phyloP scores from a whole-genome alignment of 352 stramenopile genomes.

The Halophytophthora batemanensis region DNA sequence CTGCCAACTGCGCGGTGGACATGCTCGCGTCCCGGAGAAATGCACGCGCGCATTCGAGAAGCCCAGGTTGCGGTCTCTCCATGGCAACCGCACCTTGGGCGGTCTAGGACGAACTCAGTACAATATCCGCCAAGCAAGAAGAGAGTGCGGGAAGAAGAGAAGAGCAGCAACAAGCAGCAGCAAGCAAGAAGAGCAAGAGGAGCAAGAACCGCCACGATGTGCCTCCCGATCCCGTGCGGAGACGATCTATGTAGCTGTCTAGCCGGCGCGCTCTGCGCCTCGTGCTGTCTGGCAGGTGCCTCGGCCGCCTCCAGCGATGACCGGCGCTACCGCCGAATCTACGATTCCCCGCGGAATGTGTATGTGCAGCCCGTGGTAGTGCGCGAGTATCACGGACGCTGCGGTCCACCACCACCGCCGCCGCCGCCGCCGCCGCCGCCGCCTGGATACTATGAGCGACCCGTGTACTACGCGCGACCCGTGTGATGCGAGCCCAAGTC shows the following conservation, averaged over 20 bases:
- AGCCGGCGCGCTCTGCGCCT: conserved; percentile 19
- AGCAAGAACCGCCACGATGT: too few relatives aligned
- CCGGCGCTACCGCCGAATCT: conserved; percentile 19
- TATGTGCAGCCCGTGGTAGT: too few relatives aligned
- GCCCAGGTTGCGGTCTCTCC: background rate
- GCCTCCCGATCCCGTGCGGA: conserved; percentile 7
- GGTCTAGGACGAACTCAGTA: conserved; percentile 1
- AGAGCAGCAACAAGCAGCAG: too few relatives aligned
- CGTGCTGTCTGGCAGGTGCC: conserved; percentile 19
- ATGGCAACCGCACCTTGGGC: background rate
- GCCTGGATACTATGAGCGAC: background rate
- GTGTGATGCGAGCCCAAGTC: background rate
- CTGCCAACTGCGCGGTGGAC: background rate
- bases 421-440: background rate
- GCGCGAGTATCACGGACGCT: background rate
- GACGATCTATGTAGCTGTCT: conserved; percentile 28
- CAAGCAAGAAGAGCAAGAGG: background rate
- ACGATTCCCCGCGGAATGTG: conserved; percentile 5
- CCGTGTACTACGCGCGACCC: background rate
- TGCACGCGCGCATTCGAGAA: too few relatives aligned
- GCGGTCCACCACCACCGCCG: background rate
- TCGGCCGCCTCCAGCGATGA: conserved; percentile 11
- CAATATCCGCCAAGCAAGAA: conserved; percentile 6
- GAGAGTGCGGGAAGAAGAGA: too few relatives aligned
- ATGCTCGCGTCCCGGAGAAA: background rate